phyloP scores from a whole-genome alignment of 2,329 filamentous ascomycete genomes.

The Phyllosticta citriasiana region DNA sequence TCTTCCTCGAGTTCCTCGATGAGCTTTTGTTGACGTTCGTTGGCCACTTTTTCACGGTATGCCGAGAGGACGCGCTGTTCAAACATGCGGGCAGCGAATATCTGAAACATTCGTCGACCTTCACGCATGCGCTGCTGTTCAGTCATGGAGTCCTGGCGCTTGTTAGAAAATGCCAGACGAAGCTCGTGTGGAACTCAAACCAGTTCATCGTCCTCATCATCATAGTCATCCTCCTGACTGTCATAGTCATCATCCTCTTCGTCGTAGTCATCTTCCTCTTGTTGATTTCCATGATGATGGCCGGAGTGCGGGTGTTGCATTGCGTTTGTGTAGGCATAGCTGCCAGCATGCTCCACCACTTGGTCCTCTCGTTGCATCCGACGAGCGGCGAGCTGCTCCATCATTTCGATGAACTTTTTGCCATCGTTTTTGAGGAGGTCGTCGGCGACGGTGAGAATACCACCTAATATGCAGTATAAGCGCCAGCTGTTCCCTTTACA shows the following conservation, averaged over 20 bases:
- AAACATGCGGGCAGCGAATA: constrained; percentile 98
- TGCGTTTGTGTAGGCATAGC: constrained; percentile 44
- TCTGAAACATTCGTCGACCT: constrained; percentile 96
- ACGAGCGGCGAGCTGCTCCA: constrained; percentile 96
- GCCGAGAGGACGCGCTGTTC: constrained; percentile 92
- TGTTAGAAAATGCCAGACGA: constrained; percentile 21
- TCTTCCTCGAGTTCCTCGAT: constrained; percentile 89
- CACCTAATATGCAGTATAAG: constrained; percentile 50
- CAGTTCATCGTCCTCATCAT: constrained; percentile 52
- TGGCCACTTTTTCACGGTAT: constrained; percentile 95
- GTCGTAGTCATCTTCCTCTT: constrained; percentile 63
- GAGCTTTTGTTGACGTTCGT: constrained; percentile 81
- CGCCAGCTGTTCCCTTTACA: background rate
- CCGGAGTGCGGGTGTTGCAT: constrained; percentile 34
- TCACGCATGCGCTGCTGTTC: constrained; percentile 99
- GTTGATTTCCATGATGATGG: constrained; percentile 53
- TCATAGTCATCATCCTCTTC: constrained; percentile 68
- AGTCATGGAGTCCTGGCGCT: constrained; percentile 76
- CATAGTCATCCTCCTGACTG: constrained; percentile 54
- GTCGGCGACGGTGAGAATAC: constrained; percentile 96
- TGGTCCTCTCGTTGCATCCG: constrained; percentile 87
- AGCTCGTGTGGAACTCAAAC: constrained; percentile 33
- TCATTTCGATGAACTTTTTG: constrained; percentile 99
- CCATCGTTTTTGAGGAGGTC: constrained; percentile 98
- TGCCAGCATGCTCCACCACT: constrained; percentile 62